phyloP scores from a whole-genome alignment of 371 early-diverging fungal genomes.

The Actinomortierella ambigua region DNA sequence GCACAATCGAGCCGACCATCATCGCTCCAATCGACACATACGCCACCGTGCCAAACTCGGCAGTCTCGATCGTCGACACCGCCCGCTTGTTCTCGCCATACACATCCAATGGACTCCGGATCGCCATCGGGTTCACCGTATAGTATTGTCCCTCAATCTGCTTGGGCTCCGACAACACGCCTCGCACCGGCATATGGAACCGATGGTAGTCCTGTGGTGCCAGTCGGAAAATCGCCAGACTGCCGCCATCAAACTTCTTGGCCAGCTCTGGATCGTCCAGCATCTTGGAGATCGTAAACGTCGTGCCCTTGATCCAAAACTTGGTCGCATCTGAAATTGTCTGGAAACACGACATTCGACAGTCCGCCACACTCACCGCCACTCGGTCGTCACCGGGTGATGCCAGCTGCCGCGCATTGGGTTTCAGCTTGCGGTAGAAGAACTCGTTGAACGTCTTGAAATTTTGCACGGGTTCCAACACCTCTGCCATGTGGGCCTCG shows the following conservation, averaged over 20 bases:
- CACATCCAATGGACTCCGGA: slow-evolving; percentile 77
- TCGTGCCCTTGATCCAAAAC: slow-evolving; percentile 88
- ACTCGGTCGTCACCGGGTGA: slow-evolving; percentile 67
- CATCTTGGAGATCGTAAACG: slow-evolving; percentile 69
- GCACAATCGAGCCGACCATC: slow-evolving; percentile 86
- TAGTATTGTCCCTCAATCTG: slow-evolving; percentile 76
- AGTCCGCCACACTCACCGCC: slow-evolving; percentile 82
- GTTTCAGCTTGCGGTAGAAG: slow-evolving; percentile 85
- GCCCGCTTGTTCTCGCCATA: slow-evolving; percentile 84
- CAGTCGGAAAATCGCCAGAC: slow-evolving; percentile 78
- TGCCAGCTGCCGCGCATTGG: slow-evolving; percentile 68
- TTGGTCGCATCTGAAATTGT: slow-evolving; percentile 71
- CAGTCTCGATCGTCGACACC: slow-evolving; percentile 71
- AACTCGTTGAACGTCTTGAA: slow-evolving; percentile 88
- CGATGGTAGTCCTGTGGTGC: slow-evolving; percentile 93
- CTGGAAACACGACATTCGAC: slow-evolving; percentile 75
- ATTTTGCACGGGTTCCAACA: slow-evolving; percentile 67
- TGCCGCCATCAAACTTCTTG: slow-evolving; percentile 64
- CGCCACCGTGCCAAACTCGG: slow-evolving; percentile 77
- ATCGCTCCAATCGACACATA: slow-evolving; percentile 83
- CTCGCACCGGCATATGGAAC: slow-evolving; percentile 86
- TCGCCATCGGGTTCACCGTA: slow-evolving; percentile 91
- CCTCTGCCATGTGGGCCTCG: slow-evolving; percentile 56
- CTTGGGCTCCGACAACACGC: slow-evolving; percentile 61
- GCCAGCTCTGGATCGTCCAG: slow-evolving; percentile 60